Evolutionary conservation across 164 flowering plant genomes (phyloP).

Genomic region (Aristolochia californica): DNA sequence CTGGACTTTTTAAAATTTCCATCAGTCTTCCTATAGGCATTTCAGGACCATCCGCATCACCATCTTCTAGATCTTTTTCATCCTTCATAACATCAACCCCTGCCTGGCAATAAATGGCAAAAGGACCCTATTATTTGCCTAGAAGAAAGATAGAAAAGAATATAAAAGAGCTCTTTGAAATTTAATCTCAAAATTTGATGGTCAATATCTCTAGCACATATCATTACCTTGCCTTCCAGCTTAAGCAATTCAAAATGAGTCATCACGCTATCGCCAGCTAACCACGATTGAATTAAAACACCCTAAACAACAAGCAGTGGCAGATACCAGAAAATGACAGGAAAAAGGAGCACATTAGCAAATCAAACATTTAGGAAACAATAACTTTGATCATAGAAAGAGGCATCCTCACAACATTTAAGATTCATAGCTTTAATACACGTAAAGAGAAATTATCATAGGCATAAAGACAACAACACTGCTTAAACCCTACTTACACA

Average conservation of each 20-base stretch:
- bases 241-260: slow-evolving; percentile 68
- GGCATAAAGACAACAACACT: no score
- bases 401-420: no score
- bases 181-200: not conserved
- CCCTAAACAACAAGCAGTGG: slow-evolving; percentile 25
- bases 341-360: not conserved
- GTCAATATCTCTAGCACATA: not conserved
- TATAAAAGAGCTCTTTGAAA: not conserved
- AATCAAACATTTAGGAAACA: no score
- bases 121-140: slow-evolving; percentile 3
- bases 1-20: slow-evolving; percentile 45
- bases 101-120: slow-evolving; percentile 29
- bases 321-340: not conserved
- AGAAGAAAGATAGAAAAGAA: not conserved
- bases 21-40: slow-evolving; percentile 77
- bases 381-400: no score
- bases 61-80: slow-evolving; percentile 30
- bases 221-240: slow-evolving; percentile 32
- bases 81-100: slow-evolving; percentile 25
- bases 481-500: no score
- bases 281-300: slow-evolving; percentile 49
- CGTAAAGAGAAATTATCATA: no score
- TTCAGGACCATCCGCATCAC: slow-evolving; percentile 67
- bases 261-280: slow-evolving; percentile 54
- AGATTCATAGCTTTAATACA: no score